phyloP scores from a whole-genome alignment of 2,329 filamentous ascomycete genomes.

The Pestalotiopsis fici region DNA sequence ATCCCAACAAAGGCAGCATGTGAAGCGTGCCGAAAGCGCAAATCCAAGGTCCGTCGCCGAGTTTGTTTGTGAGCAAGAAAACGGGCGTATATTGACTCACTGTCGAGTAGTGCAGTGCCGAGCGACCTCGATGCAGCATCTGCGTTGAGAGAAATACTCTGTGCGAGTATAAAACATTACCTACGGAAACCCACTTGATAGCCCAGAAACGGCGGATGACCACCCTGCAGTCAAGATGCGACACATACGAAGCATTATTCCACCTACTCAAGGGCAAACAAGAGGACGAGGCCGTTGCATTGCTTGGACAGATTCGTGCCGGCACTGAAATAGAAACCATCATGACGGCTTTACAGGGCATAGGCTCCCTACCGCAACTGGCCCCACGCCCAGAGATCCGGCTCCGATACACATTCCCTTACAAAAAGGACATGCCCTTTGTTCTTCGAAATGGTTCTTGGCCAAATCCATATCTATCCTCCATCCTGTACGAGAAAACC shows the following conservation, averaged over 20 bases:
- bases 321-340: slow-evolving; percentile 19
- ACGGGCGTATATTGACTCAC: slow-evolving; percentile 1
- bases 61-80: not conserved
- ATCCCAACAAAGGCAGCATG: slow-evolving; percentile 12
- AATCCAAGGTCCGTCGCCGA: slow-evolving; percentile 11
- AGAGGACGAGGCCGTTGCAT: slow-evolving; percentile 15
- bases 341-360: slow-evolving; percentile 19
- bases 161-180: slow-evolving; percentile 26
- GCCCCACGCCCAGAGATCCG: slow-evolving; percentile 17
- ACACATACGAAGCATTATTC: slow-evolving; percentile 20
- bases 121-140: slow-evolving; percentile 23
- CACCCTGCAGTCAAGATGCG: slow-evolving; percentile 21
- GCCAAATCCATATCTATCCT: slow-evolving; percentile 20
- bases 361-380: slow-evolving; percentile 22
- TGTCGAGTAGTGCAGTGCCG: slow-evolving; percentile 20
- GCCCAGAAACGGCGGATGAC: slow-evolving; percentile 23
- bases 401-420: slow-evolving; percentile 25
- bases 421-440: slow-evolving; percentile 19
- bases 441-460: slow-evolving; percentile 7
- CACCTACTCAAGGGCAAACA: slow-evolving; percentile 19
- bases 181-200: slow-evolving; percentile 22
- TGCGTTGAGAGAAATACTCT: slow-evolving; percentile 21
- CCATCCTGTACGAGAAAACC: slow-evolving; percentile 16
- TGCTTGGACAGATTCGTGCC: slow-evolving; percentile 19
- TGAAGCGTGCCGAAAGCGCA: slow-evolving; percentile 11